phyloP scores from a whole-genome alignment of 2,329 filamentous ascomycete genomes.

The Graphilbum fragrans region DNA sequence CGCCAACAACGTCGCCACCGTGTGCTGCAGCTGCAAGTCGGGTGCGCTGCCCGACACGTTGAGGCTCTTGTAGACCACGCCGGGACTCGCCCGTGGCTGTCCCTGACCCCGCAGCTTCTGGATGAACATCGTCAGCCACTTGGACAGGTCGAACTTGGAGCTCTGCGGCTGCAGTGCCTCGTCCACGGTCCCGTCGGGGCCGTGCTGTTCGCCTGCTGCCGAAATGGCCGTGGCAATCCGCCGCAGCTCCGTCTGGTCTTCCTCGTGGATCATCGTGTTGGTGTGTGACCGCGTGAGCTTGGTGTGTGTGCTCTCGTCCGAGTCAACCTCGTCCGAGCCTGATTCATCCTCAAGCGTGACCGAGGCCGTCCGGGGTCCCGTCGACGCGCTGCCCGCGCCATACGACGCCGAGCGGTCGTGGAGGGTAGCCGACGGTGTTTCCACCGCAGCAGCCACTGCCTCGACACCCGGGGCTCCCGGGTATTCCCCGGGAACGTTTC shows the following conservation, averaged over 20 bases:
- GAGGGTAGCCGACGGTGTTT: no score
- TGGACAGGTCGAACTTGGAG: slow-evolving; percentile 33
- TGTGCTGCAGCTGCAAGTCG: slow-evolving; percentile 57
- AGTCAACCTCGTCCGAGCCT: slow-evolving; percentile 19
- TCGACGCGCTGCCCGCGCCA: no score
- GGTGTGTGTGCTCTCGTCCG: slow-evolving; percentile 2
- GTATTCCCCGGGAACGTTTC: no score
- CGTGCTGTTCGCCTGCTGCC: slow-evolving; percentile 19
- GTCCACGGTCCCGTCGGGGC: slow-evolving; percentile 19
- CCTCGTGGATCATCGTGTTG: slow-evolving; percentile 5
- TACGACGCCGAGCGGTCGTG: no score
- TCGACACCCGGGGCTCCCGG: no score
- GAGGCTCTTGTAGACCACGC: slow-evolving; percentile 53
- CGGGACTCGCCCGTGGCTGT: slow-evolving; percentile 45
- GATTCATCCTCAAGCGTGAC: background rate
- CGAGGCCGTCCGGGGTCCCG: background rate
- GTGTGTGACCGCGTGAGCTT: slow-evolving; percentile 2
- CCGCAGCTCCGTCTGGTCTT: slow-evolving; percentile 5
- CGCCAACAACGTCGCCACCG: slow-evolving; percentile 48
- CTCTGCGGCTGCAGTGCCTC: slow-evolving; percentile 33
- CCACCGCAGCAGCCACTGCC: no score
- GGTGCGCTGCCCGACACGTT: slow-evolving; percentile 56
- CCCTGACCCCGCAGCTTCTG: slow-evolving; percentile 38
- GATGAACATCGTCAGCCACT: slow-evolving; percentile 50
- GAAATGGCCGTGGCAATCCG: slow-evolving; percentile 30